Percentiles rank a stretch among this genome's conserved stretches.
phyloP scores from a whole-genome alignment of 2,329 filamentous ascomycete species.

The Fusarium protoensiforme region DNA sequence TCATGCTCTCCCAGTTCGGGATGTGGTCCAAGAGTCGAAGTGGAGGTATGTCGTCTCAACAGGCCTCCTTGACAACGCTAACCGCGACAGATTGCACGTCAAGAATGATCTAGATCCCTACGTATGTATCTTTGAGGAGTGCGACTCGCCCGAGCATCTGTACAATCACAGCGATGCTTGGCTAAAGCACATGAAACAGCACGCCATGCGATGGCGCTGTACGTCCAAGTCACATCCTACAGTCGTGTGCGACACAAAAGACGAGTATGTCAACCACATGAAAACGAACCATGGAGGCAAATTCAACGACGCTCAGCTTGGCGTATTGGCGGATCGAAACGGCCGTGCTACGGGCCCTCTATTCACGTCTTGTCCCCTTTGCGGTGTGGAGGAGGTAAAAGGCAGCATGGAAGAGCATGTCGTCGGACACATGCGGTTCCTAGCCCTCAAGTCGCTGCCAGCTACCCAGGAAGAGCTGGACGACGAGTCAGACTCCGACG shows the following conservation, averaged over 20 bases:
- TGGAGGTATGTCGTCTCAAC: constrained; percentile 16
- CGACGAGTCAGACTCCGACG: background rate
- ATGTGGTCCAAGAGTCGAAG: constrained; percentile 13
- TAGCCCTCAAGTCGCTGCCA: constrained; percentile 22
- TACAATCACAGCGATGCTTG: constrained; percentile 16
- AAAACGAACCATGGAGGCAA: background rate
- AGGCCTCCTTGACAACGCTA: background rate
- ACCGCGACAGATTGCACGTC: constrained; percentile 15
- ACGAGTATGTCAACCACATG: constrained; percentile 17
- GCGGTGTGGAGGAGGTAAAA: background rate
- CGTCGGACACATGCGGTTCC: constrained; percentile 5
- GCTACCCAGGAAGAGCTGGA: background rate
- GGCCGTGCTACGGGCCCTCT: background rate
- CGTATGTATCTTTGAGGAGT: constrained; percentile 30
- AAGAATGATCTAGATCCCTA: constrained; percentile 35
- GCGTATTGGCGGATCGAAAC: constrained; percentile 5
- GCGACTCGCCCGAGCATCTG: constrained; percentile 10
- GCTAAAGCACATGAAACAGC: constrained; percentile 22
- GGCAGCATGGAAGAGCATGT: constrained; percentile 9
- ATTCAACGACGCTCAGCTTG: constrained; percentile 10
- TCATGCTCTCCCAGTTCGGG: constrained; percentile 3
- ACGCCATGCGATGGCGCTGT: constrained; percentile 11
- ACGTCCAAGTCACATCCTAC: background rate
- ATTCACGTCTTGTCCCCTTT: constrained; percentile 9
- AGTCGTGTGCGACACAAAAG: background rate